Evolutionary conservation across 495 filamentous ascomycete genomes (phyloP).

Genomic region (Trichocladium uniseriatum): DNA sequence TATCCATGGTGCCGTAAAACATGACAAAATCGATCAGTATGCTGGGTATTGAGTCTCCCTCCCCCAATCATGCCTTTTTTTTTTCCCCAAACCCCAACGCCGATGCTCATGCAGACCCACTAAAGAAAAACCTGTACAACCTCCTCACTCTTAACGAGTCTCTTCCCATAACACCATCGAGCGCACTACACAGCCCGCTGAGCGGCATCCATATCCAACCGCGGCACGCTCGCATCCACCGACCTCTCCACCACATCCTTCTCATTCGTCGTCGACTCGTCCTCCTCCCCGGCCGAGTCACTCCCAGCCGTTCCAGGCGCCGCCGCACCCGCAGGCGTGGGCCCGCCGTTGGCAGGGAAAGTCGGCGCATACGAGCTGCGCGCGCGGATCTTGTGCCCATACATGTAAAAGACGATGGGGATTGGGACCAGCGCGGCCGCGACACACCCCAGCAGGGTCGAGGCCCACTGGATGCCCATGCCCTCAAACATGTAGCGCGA

Average conservation of each 20-base stretch:
- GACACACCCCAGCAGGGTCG: conserved; percentile 67
- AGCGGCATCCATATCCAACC: conserved; percentile 1
- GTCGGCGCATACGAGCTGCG: conserved; percentile 63
- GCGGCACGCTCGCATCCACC: background rate
- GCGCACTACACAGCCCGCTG: conserved; percentile 5
- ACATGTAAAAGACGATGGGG: conserved; percentile 56
- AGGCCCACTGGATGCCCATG: conserved; percentile 69
- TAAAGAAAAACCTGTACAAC: background rate
- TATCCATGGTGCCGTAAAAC: too few relatives aligned
- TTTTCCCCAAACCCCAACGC: conserved; percentile 2
- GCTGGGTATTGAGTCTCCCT: background rate
- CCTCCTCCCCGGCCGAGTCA: background rate
- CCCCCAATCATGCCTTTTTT: background rate
- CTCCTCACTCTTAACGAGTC: too few relatives aligned
- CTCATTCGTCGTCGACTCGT: background rate
- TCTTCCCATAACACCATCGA: too few relatives aligned
- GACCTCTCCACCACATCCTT: conserved; percentile 1
- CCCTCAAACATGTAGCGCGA: conserved; percentile 68
- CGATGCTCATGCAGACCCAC: background rate
- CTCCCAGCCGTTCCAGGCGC: background rate
- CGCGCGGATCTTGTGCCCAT: conserved; percentile 53
- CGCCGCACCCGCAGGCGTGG: background rate
- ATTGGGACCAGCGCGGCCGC: conserved; percentile 63
- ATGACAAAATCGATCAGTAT: background rate
- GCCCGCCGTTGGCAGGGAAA: conserved; percentile 1